Conservation (phyloP, 2,329 filamentous ascomycete species). For the Alternaria novae-zelandiae region DNA sequence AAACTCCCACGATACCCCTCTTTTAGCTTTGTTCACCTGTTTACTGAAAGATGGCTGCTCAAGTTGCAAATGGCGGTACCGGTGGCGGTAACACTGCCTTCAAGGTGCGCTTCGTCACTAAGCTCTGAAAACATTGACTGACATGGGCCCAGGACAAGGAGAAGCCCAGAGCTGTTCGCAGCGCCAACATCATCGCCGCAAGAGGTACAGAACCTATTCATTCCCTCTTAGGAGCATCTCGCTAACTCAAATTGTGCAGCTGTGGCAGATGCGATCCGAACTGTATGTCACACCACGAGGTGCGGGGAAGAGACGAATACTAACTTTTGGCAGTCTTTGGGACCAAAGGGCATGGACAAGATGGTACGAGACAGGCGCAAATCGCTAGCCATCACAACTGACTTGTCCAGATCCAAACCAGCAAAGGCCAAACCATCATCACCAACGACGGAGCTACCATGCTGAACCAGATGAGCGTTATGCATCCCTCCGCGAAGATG, state of each 20-base stretch:
- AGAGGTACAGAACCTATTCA: constrained; percentile 68
- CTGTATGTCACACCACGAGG: constrained; percentile 56
- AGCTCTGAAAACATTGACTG: constrained; percentile 46
- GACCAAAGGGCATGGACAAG: constrained; percentile 98
- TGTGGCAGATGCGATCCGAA: constrained; percentile 96
- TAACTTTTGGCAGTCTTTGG: constrained; percentile 68
- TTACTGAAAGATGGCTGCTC: constrained; percentile 42
- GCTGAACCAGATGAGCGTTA: constrained; percentile 98
- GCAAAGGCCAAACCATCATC: constrained; percentile 97
- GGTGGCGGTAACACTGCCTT: constrained; percentile 68
- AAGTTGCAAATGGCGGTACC: constrained; percentile 46
- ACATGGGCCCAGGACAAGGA: constrained; percentile 74
- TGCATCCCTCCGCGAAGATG: constrained; percentile 99
- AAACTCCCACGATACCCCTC: constrained; percentile 31
- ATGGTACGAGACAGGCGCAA: constrained; percentile 64
- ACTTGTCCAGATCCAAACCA: constrained; percentile 75
- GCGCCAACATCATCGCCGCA: constrained; percentile 95
- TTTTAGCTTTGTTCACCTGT: constrained; percentile 9
- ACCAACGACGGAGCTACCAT: constrained; percentile 99
- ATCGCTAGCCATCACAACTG: constrained; percentile 3
- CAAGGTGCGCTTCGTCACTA: constrained; percentile 56
- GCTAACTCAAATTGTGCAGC: constrained; percentile 60
- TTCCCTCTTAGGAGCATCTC: constrained; percentile 23
- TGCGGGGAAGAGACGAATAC: constrained; percentile 30
- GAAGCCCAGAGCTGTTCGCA: constrained; percentile 97